Evolutionary conservation across 2,329 filamentous ascomycete genomes (phyloP), one percentile per base, ranked within the genome.

Genomic region (Rhexocercosporidium sp.): DNA sequence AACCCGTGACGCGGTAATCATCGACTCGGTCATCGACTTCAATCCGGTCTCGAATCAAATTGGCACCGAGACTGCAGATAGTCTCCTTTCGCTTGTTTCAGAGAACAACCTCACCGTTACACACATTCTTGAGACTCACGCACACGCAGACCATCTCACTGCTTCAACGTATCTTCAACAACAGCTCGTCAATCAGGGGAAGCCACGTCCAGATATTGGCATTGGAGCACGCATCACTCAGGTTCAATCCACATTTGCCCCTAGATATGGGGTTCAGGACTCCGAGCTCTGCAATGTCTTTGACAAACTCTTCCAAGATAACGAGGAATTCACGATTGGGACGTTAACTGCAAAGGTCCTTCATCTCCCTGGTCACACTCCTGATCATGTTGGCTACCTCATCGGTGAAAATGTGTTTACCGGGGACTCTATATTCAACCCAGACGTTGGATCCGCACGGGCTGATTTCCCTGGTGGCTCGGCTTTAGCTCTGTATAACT

Each of bases 21-120:
- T 91, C 70, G 88, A 91, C 71, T 80, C 88, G 0, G 88, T 91
- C 0, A 74, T 90, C 2, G 83, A 90, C 74, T 89, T 83, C 67
- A 82, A 88, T 54, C 79, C 81, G 1, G 70, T 75, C 12, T 80
- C 76, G 1, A 77, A 79, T 46, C 73, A 63, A 1, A 80, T 90
- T 66, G 80, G 76, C 6, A 90, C 88, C 0, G 56, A 71, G 0
- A 78, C 83, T 0, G 88, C 88, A 1, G 86, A 90, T 66, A 53
- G 67, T 0, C 69, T 91, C 0, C 77, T 90, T 0, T 69, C 78
- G 0, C 27, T 84, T 0, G 74, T 87, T 7, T 70, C 73, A 3
- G 72, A 82, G 1, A 75, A 84, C 1, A 78, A 78, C 0, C 89
- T 88, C 72, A 80, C 69, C 0, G 73, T 90, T 11, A 78, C 80